Conservation (phyloP, 805 yeast species). For the Alloascoidea hylecoeti region DNA sequence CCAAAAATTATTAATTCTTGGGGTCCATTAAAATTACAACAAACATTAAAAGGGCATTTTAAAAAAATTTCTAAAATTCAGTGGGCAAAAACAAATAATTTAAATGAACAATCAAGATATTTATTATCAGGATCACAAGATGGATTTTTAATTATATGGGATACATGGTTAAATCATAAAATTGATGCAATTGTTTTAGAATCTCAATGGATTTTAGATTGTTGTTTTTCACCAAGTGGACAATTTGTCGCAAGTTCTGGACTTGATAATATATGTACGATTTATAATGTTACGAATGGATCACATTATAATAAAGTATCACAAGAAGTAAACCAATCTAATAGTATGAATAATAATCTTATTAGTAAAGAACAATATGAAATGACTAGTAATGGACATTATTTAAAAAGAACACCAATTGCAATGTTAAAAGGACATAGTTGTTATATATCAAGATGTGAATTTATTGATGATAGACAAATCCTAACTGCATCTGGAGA, state of each 20-base stretch:
- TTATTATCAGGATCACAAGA: conserved; percentile 74
- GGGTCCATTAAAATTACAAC: no score
- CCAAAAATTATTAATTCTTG: no score
- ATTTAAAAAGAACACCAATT: conserved; percentile 26
- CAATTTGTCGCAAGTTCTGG: conserved; percentile 69
- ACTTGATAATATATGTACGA: conserved; percentile 62
- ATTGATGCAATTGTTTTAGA: conserved; percentile 56
- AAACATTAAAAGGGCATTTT: conserved; percentile 42
- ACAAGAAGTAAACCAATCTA: background rate
- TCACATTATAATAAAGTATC: background rate
- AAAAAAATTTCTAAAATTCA: conserved; percentile 56
- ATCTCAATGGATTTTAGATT: conserved; percentile 66
- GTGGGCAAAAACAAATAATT: conserved; percentile 50
- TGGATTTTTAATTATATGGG: conserved; percentile 79
- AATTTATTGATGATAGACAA: conserved; percentile 41
- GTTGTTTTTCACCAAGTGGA: conserved; percentile 60
- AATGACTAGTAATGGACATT: conserved; percentile 7
- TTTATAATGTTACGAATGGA: conserved; percentile 29
- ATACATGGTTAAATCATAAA: conserved; percentile 57
- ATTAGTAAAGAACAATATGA: background rate
- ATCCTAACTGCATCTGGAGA: conserved; percentile 73
- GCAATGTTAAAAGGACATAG: conserved; percentile 65
- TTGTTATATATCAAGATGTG: conserved; percentile 68
- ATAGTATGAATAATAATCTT: background rate
- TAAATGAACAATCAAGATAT: conserved; percentile 43